These are phyloP conservation scores for Brettanomyces nanus DNA, from an alignment of 805 yeast genomes.

Conservation along the genomic window DNA sequence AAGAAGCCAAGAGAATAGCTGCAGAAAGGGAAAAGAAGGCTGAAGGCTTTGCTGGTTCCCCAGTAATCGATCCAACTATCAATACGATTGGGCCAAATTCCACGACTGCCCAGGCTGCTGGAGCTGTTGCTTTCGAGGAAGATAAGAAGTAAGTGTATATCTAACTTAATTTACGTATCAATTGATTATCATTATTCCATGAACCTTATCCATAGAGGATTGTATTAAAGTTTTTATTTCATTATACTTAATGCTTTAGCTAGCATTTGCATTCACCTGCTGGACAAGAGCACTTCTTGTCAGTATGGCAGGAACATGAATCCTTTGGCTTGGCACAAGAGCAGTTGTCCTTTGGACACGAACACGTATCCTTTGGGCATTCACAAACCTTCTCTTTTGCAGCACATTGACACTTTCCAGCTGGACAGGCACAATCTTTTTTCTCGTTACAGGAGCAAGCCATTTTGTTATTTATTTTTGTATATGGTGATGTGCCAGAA, in stretches of 20 bases:
- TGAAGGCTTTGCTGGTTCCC: background rate
- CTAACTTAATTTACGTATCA: too few species aligned
- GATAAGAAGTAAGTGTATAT: conserved; percentile 11
- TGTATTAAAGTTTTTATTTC: too few species aligned
- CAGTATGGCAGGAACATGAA: background rate
- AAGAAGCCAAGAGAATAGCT: conserved; percentile 66
- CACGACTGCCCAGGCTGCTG: conserved; percentile 16
- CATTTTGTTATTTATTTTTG: too few species aligned
- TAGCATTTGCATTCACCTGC: background rate
- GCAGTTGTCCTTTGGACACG: background rate
- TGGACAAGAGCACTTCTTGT: background rate
- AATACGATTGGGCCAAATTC: conserved; percentile 17
- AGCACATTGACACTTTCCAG: background rate
- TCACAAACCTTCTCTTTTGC: background rate
- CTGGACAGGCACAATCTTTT: background rate
- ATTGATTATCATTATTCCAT: too few species aligned
- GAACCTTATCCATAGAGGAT: too few species aligned
- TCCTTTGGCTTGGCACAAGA: background rate
- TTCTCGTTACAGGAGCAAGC: background rate
- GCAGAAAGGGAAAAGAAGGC: conserved; percentile 21
- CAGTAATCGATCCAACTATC: conserved; percentile 1
- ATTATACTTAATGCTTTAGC: too few species aligned
- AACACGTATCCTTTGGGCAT: background rate
- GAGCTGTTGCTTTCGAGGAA: conserved; percentile 18
- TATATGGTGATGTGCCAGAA: too few species aligned